A percentile compares a stretch with the other conserved stretches of the same genome.
These are phyloP conservation scores for Sporothrix pseudoabietina DNA, from an alignment of 2,329 filamentous ascomycete genomes.

Conservation along the genomic window DNA sequence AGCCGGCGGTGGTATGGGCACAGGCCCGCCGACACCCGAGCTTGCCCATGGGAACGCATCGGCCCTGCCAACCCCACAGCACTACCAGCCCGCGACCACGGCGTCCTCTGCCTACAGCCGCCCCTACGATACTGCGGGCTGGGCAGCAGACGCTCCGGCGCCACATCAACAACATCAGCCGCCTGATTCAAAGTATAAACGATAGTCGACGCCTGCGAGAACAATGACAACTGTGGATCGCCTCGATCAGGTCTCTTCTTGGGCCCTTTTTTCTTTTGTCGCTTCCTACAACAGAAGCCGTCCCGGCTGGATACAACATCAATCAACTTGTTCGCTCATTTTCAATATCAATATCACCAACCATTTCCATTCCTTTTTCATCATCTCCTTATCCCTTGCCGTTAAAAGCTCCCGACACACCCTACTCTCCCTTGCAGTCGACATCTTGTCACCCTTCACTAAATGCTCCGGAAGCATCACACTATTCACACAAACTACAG, in stretches of 20 bases:
- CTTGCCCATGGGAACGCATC: slow-evolving; percentile 18
- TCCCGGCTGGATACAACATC: not conserved
- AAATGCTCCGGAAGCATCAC: slow-evolving; percentile 25
- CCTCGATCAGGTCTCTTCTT: not conserved
- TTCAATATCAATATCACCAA: not conserved
- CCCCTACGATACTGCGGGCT: slow-evolving; percentile 34
- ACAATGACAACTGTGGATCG: not conserved
- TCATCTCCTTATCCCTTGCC: not conserved
- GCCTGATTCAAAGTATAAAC: slow-evolving; percentile 81
- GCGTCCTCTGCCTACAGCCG: slow-evolving; percentile 32
- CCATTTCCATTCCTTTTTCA: not conserved
- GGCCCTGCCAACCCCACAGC: slow-evolving; percentile 19
- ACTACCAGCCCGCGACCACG: slow-evolving; percentile 13
- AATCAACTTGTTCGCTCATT: not conserved
- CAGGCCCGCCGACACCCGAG: slow-evolving; percentile 30
- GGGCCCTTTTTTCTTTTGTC: not conserved
- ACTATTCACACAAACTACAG: slow-evolving; percentile 23
- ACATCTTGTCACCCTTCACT: not conserved
- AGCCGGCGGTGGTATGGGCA: slow-evolving; percentile 31
- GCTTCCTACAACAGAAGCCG: not conserved
- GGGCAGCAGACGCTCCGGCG: slow-evolving; percentile 28
- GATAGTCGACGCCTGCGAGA: slow-evolving; percentile 50
- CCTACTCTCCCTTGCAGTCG: not conserved
- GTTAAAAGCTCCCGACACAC: not conserved
- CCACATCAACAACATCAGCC: slow-evolving; percentile 53